Percentiles rank a stretch among this genome's conserved stretches.
phyloP scores from a whole-genome alignment of 768 basidiomycete genomes.

The Tulasnella sp. region DNA sequence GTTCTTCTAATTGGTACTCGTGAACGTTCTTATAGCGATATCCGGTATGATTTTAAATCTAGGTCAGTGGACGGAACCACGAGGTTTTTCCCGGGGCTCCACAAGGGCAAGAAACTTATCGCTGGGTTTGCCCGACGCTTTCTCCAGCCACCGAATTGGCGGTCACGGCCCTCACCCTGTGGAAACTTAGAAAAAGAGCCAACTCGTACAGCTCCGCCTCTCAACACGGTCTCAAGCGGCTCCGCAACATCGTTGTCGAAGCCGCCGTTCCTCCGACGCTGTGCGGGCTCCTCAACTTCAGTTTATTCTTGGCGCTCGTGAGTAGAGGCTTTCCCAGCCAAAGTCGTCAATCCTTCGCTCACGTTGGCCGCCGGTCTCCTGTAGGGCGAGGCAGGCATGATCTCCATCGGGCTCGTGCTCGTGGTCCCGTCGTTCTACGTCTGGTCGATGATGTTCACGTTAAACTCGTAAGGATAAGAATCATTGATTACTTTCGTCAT shows the following conservation, averaged over 20 bases:
- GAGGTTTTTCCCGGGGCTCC: background rate
- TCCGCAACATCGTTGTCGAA: background rate
- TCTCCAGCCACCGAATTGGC: background rate
- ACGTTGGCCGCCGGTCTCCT: background rate
- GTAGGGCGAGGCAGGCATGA: background rate
- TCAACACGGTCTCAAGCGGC: background rate
- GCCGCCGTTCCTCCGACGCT: background rate
- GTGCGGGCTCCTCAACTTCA: background rate
- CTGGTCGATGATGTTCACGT: background rate
- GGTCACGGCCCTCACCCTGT: background rate
- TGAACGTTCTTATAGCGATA: too few species aligned
- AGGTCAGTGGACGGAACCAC: too few species aligned
- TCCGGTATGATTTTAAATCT: too few species aligned
- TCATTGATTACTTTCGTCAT: too few species aligned
- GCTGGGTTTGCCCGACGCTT: too few species aligned
- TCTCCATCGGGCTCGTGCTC: background rate
- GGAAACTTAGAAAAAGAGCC: background rate
- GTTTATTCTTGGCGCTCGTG: background rate
- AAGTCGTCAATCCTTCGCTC: background rate
- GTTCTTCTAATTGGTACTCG: too few species aligned
- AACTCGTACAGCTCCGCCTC: background rate
- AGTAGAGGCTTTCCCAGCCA: background rate
- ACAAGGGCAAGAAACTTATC: background rate
- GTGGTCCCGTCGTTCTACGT: background rate
- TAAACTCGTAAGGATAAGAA: background rate